Evolutionary conservation across 2,329 filamentous ascomycete genomes (phyloP).

Genomic region (Sporothrix pseudoabietina): DNA sequence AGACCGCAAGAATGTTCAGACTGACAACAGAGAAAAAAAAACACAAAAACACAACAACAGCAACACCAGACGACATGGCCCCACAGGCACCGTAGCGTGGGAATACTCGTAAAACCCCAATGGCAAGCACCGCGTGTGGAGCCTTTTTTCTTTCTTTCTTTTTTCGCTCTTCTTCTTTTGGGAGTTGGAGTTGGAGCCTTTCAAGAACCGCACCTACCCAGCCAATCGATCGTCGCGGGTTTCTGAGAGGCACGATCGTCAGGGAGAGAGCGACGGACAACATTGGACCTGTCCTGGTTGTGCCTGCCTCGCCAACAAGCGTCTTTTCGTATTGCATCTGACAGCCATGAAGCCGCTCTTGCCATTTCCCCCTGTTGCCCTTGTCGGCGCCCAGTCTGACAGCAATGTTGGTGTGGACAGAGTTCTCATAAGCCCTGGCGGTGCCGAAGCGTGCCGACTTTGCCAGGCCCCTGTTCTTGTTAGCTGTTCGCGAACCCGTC

Average conservation of each 20-base stretch:
- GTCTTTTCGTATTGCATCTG: not conserved
- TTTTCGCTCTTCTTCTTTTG: too few relatives aligned
- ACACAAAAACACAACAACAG: not conserved
- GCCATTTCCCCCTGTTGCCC: not conserved
- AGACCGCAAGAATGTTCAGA: not conserved
- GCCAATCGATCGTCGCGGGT: slow-evolving; percentile 22
- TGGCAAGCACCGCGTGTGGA: slow-evolving; percentile 15
- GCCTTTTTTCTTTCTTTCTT: not conserved
- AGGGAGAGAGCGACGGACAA: not conserved
- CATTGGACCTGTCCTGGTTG: not conserved
- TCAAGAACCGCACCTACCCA: slow-evolving; percentile 21
- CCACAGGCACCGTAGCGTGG: not conserved
- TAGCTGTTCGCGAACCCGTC: not conserved
- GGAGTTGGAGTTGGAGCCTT: too few relatives aligned
- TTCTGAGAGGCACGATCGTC: not conserved
- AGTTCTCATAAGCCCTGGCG: not conserved
- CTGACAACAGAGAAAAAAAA: not conserved
- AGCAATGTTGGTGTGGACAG: not conserved
- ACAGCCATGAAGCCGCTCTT: not conserved
- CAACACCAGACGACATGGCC: not conserved
- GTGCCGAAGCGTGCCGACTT: not conserved
- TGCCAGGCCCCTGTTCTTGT: slow-evolving; percentile 1
- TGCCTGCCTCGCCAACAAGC: not conserved
- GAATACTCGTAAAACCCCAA: slow-evolving; percentile 10
- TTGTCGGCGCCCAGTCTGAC: not conserved